Base-by-base conservation (phyloP, 2,329 filamentous ascomycete genomes). In the Ceratocystis cacaofunesta region DNA sequence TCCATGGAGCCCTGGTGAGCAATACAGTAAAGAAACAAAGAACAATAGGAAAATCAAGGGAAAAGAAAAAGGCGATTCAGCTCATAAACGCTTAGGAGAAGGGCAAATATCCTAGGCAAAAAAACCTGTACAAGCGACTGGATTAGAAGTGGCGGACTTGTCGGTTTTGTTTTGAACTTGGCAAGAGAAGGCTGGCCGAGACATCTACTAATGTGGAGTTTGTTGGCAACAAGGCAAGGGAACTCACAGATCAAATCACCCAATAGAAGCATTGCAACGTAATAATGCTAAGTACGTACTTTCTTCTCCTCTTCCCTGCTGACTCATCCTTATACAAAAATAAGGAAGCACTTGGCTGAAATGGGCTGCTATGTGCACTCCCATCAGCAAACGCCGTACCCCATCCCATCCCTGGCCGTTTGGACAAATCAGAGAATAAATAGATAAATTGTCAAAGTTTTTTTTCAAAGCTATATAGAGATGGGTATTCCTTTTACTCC, bases 111-210 rank as follows among this genome's bases (percentile, higher is more conserved):
- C 3, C 17, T 15, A 36, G 22, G 55, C 17, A n/a, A 58, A 36
- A n/a, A n/a, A 8, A 30, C 30, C 5, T 36, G 22, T 28, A 52
- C 48, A 52, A 12, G 10, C 8, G 28, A 58, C 19, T 19, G 55
- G 15, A 36, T 36, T 36, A 58, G 10, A 58, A 58, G 55, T 36
- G 28, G 55, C 55, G 8, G 55, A 36, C 25, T 32, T 58, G 55
- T 58, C 55, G 55, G 28, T 58, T 58, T 58, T 58, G 55, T 58
- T 58, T 58, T 58, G 55, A 58, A 30, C 55, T 58, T 58, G 28
- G n/a, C 55, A 58, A 58, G 28, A 58, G 55, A 58, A 36, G 55
- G 55, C 55, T 58, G 55, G 55, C 55, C 55, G 55, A 58, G 55
- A 58, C 55, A 58, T 58, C 30, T 30, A 58, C 52, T 36, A 58